phyloP scores from a whole-genome alignment of 352 stramenopile species.

The Phytopythium vexans region DNA sequence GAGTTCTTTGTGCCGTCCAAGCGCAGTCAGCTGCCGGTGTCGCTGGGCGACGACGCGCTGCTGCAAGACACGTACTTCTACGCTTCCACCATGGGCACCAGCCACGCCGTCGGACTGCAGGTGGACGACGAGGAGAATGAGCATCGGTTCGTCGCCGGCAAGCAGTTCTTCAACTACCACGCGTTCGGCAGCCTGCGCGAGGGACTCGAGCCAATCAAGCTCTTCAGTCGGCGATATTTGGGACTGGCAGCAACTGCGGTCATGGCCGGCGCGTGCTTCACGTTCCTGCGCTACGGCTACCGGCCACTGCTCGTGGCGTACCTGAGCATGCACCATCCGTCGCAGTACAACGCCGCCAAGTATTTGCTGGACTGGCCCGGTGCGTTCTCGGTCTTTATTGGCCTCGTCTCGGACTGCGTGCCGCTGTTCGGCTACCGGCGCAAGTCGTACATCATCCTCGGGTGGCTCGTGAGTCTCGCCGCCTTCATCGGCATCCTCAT shows the following conservation, averaged over 20 bases:
- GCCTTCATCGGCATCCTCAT: slow-evolving; percentile 18
- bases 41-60: too few species aligned
- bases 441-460: slow-evolving; percentile 88
- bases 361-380: slow-evolving; percentile 63
- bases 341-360: slow-evolving; percentile 24
- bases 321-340: slow-evolving; percentile 29
- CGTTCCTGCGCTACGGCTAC: slow-evolving; percentile 31
- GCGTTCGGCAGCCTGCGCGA: slow-evolving; percentile 43
- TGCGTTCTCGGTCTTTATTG: slow-evolving; percentile 79
- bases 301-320: slow-evolving; percentile 44
- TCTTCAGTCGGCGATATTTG: slow-evolving; percentile 32
- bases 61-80: neutral
- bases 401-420: slow-evolving; percentile 80
- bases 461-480: slow-evolving; percentile 38
- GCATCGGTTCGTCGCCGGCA: slow-evolving; percentile 22
- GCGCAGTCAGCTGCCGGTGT: neutral
- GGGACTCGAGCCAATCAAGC: slow-evolving; percentile 23
- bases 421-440: slow-evolving; percentile 74
- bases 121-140: slow-evolving; percentile 6
- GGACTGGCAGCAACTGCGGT: slow-evolving; percentile 39
- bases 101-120: neutral
- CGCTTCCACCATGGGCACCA: neutral
- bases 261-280: slow-evolving; percentile 20
- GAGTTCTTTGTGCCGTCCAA: slow-evolving; percentile 8
- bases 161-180: slow-evolving; percentile 48